These are phyloP conservation scores for Aspergillus luchuensis DNA, from an alignment of 2,329 filamentous ascomycete genomes.

Conservation along the genomic window DNA sequence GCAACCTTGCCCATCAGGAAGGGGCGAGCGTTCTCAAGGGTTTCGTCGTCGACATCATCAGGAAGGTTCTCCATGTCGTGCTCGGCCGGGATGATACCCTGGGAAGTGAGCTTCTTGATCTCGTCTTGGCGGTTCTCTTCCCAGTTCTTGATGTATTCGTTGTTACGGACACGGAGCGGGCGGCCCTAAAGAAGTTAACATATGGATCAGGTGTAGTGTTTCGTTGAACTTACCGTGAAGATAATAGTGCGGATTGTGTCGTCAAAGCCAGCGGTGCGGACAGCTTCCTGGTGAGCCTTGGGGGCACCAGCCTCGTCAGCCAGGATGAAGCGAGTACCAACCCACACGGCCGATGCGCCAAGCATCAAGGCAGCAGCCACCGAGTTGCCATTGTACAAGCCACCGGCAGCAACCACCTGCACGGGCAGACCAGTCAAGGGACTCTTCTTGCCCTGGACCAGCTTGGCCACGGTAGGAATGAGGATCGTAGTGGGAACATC, in stretches of 20 bases:
- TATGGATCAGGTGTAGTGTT: background rate
- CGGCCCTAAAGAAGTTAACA: conserved; percentile 61
- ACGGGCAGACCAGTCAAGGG: conserved; percentile 85
- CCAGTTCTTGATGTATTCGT: conserved; percentile 94
- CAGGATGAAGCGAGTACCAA: conserved; percentile 94
- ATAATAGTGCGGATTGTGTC: conserved; percentile 97
- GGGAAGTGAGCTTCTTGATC: conserved; percentile 86
- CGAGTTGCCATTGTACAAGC: conserved; percentile 88
- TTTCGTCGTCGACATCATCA: conserved; percentile 74
- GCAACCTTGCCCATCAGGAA: conserved; percentile 97
- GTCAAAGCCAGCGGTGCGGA: conserved; percentile 86
- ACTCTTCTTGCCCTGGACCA: conserved; percentile 77
- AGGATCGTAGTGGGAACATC: conserved; percentile 89
- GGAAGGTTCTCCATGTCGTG: conserved; percentile 84
- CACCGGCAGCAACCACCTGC: conserved; percentile 89
- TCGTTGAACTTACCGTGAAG: conserved; percentile 66
- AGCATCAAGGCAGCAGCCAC: conserved; percentile 90
- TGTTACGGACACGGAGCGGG: conserved; percentile 88
- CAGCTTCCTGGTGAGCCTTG: conserved; percentile 91
- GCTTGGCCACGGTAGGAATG: conserved; percentile 86
- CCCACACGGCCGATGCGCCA: conserved; percentile 90
- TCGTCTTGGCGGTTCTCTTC: conserved; percentile 86
- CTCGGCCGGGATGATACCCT: conserved; percentile 92
- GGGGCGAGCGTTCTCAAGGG: conserved; percentile 86
- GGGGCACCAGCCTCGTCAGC: conserved; percentile 92